Percentiles rank a stretch among this genome's conserved stretches.
phyloP scores from a whole-genome alignment of 2,329 filamentous ascomycete genomes.

The Fusarium tricinctum region DNA sequence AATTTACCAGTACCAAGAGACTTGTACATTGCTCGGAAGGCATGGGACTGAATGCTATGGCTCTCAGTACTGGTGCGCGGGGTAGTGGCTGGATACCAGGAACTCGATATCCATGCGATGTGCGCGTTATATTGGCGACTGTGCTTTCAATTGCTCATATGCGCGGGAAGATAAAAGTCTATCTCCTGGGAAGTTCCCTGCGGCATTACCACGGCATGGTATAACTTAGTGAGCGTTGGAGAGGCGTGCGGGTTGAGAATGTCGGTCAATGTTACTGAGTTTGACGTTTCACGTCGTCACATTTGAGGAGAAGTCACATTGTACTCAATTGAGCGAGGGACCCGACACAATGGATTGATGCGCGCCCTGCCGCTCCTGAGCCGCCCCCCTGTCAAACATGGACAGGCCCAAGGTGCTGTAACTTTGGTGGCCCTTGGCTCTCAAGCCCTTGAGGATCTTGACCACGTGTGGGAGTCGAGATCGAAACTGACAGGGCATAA shows the following conservation, averaged over 20 bases:
- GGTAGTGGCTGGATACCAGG: constrained; percentile 3
- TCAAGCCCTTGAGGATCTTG: constrained; percentile 23
- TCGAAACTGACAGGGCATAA: constrained; percentile 19
- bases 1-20: constrained; percentile 24
- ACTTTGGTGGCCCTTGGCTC: constrained; percentile 23
- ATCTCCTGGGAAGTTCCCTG: constrained; percentile 32
- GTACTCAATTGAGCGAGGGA: constrained; percentile 31
- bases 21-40: constrained; percentile 19
- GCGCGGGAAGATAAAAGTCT: constrained; percentile 1
- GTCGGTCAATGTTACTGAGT: constrained; percentile 7
- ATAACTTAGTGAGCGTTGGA: constrained; percentile 5
- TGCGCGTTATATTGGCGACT: constrained; percentile 4
- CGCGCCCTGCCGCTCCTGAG: constrained; percentile 48
- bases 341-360: constrained; percentile 52
- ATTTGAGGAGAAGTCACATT: constrained; percentile 31
- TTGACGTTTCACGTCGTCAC: constrained; percentile 38
- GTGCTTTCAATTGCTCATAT: neutral
- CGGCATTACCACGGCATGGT: neutral
- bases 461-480: constrained; percentile 47
- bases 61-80: constrained; percentile 15
- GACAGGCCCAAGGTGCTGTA: constrained; percentile 28
- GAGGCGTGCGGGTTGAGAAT: constrained; percentile 23
- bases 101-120: constrained; percentile 19
- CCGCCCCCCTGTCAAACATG: constrained; percentile 37
- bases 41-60: constrained; percentile 27